Evolutionary conservation across 2,329 filamentous ascomycete species (phyloP).

Genomic region (Beauveria pseudobassiana): DNA sequence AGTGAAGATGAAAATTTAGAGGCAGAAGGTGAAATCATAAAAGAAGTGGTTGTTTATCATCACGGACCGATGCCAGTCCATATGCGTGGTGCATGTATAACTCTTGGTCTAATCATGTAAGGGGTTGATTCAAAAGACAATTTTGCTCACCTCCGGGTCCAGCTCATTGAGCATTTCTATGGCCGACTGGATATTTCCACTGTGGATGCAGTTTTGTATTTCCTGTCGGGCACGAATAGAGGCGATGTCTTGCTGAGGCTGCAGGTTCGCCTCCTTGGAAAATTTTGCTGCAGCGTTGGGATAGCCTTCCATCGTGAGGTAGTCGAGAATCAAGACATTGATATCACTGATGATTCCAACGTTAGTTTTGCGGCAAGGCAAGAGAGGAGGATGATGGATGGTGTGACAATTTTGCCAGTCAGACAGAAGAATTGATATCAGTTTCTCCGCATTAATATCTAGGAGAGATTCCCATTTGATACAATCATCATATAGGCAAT

Average conservation of each 20-base stretch:
- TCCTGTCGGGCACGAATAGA: constrained; percentile 71
- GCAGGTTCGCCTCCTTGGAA: constrained; percentile 84
- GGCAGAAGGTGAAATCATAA: constrained; percentile 25
- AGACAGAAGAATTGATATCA: constrained; percentile 62
- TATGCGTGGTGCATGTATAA: constrained; percentile 99
- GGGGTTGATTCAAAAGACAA: constrained; percentile 22
- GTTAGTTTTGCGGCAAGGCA: constrained; percentile 20
- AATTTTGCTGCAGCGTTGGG: constrained; percentile 89
- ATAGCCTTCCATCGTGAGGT: constrained; percentile 92
- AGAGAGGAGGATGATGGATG: constrained; percentile 7
- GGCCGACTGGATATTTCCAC: constrained; percentile 76
- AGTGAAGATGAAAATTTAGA: constrained; percentile 3
- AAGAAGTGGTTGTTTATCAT: constrained; percentile 71
- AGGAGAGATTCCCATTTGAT: constrained; percentile 99
- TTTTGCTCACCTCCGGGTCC: constrained; percentile 71
- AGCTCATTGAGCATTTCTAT: constrained; percentile 84
- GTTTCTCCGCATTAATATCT: constrained; percentile 86
- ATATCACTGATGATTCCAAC: constrained; percentile 61
- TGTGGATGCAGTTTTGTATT: constrained; percentile 79
- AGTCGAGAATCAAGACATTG: constrained; percentile 92
- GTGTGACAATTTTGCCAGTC: constrained; percentile 23
- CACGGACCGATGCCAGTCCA: constrained; percentile 61
- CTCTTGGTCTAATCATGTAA: constrained; percentile 83
- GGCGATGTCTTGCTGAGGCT: constrained; percentile 61
- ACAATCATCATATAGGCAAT: constrained; percentile 63